These are phyloP conservation scores for Metarhizium guizhouense DNA, from an alignment of 2,329 filamentous ascomycete genomes.

Conservation along the genomic window DNA sequence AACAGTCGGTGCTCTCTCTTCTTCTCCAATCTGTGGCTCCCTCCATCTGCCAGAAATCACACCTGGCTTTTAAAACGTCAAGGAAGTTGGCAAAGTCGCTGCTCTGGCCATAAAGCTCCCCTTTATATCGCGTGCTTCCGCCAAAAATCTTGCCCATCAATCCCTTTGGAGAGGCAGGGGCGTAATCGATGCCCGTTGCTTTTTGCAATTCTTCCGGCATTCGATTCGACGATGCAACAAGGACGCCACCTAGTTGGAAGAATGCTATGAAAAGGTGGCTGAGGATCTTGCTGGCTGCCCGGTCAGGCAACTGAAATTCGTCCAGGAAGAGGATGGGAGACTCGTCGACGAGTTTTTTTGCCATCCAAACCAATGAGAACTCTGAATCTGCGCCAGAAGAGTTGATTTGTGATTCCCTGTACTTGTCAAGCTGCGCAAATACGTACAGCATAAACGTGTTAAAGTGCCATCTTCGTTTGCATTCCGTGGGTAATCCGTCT, in stretches of 20 bases:
- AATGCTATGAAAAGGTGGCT: constrained; percentile 71
- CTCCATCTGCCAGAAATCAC: constrained; percentile 80
- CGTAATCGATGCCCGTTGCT: constrained; percentile 62
- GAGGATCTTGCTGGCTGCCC: constrained; percentile 68
- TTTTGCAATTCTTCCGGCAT: constrained; percentile 77
- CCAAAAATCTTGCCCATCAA: constrained; percentile 41
- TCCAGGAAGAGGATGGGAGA: constrained; percentile 73
- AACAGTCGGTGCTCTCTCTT: constrained; percentile 30
- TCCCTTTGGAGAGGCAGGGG: constrained; percentile 43
- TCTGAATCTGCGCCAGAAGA: constrained; percentile 25
- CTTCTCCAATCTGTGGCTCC: constrained; percentile 63
- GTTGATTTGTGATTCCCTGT: constrained; percentile 35
- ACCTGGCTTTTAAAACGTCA: constrained; percentile 66
- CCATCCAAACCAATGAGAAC: constrained; percentile 64
- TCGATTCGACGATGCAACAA: constrained; percentile 73
- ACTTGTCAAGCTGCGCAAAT: constrained; percentile 60
- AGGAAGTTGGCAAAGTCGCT: constrained; percentile 71
- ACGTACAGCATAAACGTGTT: constrained; percentile 80
- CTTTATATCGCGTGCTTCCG: constrained; percentile 23
- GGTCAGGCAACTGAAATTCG: constrained; percentile 76
- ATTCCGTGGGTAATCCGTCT: constrained; percentile 62
- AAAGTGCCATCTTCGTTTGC: constrained; percentile 73
- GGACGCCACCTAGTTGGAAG: constrained; percentile 72
- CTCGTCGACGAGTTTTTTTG: constrained; percentile 64
- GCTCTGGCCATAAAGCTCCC: constrained; percentile 47